phyloP scores from a whole-genome alignment of 2,329 filamentous ascomycete species.

The Ceratocystis variospora region DNA sequence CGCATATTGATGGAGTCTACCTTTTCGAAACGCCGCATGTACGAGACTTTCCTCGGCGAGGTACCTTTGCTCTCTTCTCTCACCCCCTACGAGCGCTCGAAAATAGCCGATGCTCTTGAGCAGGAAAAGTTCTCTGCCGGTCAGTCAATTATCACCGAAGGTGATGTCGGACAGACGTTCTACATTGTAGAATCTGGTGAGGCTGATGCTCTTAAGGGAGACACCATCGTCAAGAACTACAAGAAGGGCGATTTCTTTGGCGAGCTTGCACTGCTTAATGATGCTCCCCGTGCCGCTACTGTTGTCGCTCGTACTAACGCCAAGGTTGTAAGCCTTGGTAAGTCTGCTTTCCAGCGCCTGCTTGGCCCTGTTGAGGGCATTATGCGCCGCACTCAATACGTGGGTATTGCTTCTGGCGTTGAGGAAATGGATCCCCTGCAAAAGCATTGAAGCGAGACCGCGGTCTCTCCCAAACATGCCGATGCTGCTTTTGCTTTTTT shows the following conservation, averaged over 20 bases:
- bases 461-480: constrained; percentile 9
- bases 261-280: constrained; percentile 83
- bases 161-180: constrained; percentile 82
- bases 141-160: constrained; percentile 76
- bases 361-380: constrained; percentile 88
- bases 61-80: constrained; percentile 73
- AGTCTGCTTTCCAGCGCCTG: constrained; percentile 86
- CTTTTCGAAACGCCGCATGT: constrained; percentile 89
- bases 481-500: constrained; percentile 2
- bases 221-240: constrained; percentile 63
- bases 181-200: constrained; percentile 80
- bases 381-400: constrained; percentile 65
- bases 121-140: constrained; percentile 72
- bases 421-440: constrained; percentile 56
- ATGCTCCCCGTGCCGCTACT: constrained; percentile 82
- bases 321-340: constrained; percentile 83
- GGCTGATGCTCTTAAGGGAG: constrained; percentile 75
- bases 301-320: constrained; percentile 73
- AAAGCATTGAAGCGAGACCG: constrained; percentile 21
- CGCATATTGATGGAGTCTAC: constrained; percentile 97
- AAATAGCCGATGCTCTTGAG: constrained; percentile 93
- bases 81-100: constrained; percentile 85
- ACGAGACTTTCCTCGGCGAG: constrained; percentile 91
- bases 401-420: constrained; percentile 45
- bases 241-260: constrained; percentile 93